Evolutionary conservation across 2,329 filamentous ascomycete species (phyloP), one percentile per base, ranked within the genome.

Genomic region (Xylaria sp.): DNA sequence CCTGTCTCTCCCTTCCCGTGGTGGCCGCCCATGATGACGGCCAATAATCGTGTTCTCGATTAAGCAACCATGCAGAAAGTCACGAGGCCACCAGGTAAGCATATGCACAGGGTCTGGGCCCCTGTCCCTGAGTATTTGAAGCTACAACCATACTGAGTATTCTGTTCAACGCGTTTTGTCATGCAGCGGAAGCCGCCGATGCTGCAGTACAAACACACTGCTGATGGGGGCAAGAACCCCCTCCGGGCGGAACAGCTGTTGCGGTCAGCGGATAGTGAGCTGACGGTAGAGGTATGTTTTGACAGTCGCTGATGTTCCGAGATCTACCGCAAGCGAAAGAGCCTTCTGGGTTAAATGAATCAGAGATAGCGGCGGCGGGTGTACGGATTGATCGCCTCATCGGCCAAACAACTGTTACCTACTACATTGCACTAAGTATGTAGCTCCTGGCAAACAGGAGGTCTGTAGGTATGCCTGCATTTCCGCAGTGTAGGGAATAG

Each of bases 161-260:
- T 67, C 52, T 65, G 62, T 72, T 51, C 60, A 66, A 68, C 65
- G 62, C 69, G 71, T 67, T 67, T 71, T 74, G 57, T 69, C 66
- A 68, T 73, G 70, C 74, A 72, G 68, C 75, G 73, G 74, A 74
- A 71, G 67, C 68, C 73, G 70, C 72, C 74, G 68, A 65, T 67
- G 59, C 41, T 65, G 61, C 69, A 58, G 25, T 43, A 58, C 28
- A 57, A 64, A 39, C 57, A 28, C 43, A 41, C 52, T 41, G 52
- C 28, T 28, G 36, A 57, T 55, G 64, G 67, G 65, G 46, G 52
- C 55, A 57, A 69, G 55, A 66, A 61, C 43, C 41, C 23, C 23
- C 55, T 52, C 48, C 41, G 43, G 33, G 51, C 15, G 33, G 23
- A 65, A 64, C 67, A 65, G 61, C 67, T 63, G 64, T 59, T 64